Evolutionary conservation across 1,284 basidiomycete genomes (phyloP), one percentile per base, ranked within the genome.

Genomic region (Grifola frondosa): DNA sequence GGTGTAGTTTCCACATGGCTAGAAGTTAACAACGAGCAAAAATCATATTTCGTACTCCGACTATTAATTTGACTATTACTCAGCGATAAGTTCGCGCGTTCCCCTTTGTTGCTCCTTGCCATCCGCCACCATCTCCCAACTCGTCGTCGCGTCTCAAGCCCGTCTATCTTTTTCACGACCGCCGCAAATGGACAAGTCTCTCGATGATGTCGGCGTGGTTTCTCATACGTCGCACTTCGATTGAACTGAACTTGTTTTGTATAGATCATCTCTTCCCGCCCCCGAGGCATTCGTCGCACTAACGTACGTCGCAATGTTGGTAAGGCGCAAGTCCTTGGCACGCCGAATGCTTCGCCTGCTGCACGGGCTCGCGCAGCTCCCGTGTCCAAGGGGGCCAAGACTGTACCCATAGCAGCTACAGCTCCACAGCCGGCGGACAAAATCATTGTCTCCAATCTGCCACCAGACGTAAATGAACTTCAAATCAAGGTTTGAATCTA

Each of bases 391-490:
- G 48, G 54, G 24, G 67, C 68, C n/a, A 69, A 69, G 46, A 61
- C 66, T 9, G 60, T 56, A 24, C 39, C 57, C 19, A 53, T 65
- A 7, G 60, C 68, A 19, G 61, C 67, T 4, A 56, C 67, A 25
- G 52, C 64, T 39, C n/a, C n/a, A n/a, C 44, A 46, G 30, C 65
- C 69, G 22, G 72, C 88, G 3, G 81, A 88, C 69, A 97, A 97
- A 74, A 95, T 97, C 57, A 92, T 97, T 58, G 91, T 98, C 50
- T 93, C 90, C 57, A 96, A 96, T 65, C 81, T 98, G 46, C 95
- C 95, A 23, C 62, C 67, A 12, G 95, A 98, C 63, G 95, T 98
- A 34, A 94, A 90, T 53, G 95, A 98, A 66, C 72, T 77, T 15
- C 91, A 96, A 67, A 83, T 98, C 65, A 91, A 88, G 77, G 92